These are phyloP conservation scores for Comarum palustre DNA, from an alignment of 306 rosid species.

Conservation along the genomic window DNA sequence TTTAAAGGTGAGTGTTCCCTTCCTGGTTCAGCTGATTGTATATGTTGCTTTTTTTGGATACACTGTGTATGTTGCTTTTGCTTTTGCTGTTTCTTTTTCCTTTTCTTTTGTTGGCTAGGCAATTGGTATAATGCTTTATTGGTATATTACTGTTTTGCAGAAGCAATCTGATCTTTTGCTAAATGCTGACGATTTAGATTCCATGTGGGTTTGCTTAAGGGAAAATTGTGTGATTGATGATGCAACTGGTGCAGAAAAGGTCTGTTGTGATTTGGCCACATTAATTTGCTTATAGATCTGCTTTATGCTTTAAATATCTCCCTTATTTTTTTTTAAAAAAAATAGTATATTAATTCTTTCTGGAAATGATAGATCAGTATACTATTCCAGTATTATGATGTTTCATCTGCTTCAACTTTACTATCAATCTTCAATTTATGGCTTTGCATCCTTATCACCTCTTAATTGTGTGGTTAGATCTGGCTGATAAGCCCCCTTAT, in stretches of 20 bases:
- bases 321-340: background rate
- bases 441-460: background rate
- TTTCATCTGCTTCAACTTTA: background rate
- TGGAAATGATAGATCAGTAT: too few species aligned
- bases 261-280: slow-evolving; percentile 21
- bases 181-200: slow-evolving; percentile 96
- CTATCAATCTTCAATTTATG: background rate
- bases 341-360: too few species aligned
- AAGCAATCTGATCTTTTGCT: slow-evolving; percentile 96
- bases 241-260: slow-evolving; percentile 98
- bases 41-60: background rate
- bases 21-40: slow-evolving; percentile 6
- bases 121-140: slow-evolving; percentile 18
- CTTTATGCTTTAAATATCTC: slow-evolving; percentile 6
- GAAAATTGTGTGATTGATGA: slow-evolving; percentile 99
- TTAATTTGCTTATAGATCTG: slow-evolving; percentile 21
- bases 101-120: slow-evolving; percentile 18
- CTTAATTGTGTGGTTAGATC: slow-evolving; percentile 2
- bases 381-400: background rate
- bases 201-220: slow-evolving; percentile 96
- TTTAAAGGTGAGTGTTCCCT: slow-evolving; percentile 52
- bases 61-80: slow-evolving; percentile 6
- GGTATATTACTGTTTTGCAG: slow-evolving; percentile 45
- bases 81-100: background rate
- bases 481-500: slow-evolving; percentile 18